phyloP scores from a whole-genome alignment of 495 filamentous ascomycete species.

The Neurospora cerealis region DNA sequence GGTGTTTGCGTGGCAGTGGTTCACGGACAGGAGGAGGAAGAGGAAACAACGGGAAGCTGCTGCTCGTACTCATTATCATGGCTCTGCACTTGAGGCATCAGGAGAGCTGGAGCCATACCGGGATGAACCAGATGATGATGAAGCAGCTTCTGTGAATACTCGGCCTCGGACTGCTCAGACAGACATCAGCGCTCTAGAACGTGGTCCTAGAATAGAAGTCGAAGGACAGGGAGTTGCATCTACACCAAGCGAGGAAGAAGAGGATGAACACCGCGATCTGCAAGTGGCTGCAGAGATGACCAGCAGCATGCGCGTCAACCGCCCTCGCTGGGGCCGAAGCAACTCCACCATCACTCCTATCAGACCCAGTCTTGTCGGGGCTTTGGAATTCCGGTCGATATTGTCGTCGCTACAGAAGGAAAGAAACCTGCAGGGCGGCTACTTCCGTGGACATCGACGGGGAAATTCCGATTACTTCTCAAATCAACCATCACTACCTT shows the following conservation, averaged over 20 bases:
- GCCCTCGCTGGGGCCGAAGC: slow-evolving; percentile 57
- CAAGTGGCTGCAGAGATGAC: slow-evolving; percentile 73
- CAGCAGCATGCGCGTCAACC: slow-evolving; percentile 83
- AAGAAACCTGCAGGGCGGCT: slow-evolving; percentile 56
- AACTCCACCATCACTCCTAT: slow-evolving; percentile 70
- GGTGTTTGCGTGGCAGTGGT: slow-evolving; percentile 92
- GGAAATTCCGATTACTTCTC: slow-evolving; percentile 45
- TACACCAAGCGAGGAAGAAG: slow-evolving; percentile 57
- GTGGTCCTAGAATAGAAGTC: slow-evolving; percentile 39
- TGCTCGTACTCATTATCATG: slow-evolving; percentile 63
- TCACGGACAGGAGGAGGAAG: slow-evolving; percentile 49
- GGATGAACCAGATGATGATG: slow-evolving; percentile 55
- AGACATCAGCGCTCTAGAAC: slow-evolving; percentile 68
- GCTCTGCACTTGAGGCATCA: slow-evolving; percentile 33
- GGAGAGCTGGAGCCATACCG: slow-evolving; percentile 57
- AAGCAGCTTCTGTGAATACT: slow-evolving; percentile 34
- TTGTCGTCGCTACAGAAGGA: slow-evolving; percentile 72
- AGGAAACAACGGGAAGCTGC: slow-evolving; percentile 53
- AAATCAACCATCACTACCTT: background rate
- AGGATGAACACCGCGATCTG: slow-evolving; percentile 57
- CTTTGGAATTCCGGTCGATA: slow-evolving; percentile 85
- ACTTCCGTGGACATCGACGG: slow-evolving; percentile 50
- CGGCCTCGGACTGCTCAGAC: slow-evolving; percentile 2
- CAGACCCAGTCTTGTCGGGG: slow-evolving; percentile 85
- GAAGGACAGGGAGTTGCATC: slow-evolving; percentile 36